phyloP scores from a whole-genome alignment of 345 rosid species.

The Rhizophora apiculata region DNA sequence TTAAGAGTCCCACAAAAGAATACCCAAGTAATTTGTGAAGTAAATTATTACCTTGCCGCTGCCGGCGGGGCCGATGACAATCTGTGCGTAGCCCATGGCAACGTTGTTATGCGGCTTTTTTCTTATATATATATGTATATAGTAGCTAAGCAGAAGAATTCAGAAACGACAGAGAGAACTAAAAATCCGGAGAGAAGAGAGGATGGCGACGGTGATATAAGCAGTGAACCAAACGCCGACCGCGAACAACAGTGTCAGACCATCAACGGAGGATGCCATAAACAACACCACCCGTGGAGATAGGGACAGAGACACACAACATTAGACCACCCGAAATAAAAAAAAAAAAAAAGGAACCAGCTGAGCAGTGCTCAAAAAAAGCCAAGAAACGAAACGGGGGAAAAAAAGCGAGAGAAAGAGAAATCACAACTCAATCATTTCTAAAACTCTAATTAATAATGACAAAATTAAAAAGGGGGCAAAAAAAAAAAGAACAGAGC shows the following conservation, averaged over 20 bases:
- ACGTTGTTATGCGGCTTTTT: neutral
- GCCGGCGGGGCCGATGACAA: slow-evolving; percentile 80
- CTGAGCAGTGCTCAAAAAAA: no score
- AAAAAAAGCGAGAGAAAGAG: no score
- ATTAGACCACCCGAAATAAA: neutral
- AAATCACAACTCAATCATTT: no score
- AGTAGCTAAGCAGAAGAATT: neutral
- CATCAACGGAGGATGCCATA: slow-evolving; percentile 54
- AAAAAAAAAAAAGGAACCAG: neutral
- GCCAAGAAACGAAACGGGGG: no score
- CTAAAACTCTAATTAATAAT: no score
- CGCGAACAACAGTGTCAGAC: slow-evolving; percentile 50
- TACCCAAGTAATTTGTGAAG: neutral
- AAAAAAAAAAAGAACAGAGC: no score
- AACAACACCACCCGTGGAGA: slow-evolving; percentile 5
- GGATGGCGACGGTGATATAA: slow-evolving; percentile 60
- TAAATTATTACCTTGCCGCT: slow-evolving; percentile 68
- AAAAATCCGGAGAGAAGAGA: slow-evolving; percentile 60
- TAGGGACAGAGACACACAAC: neutral
- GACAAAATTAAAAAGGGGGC: no score
- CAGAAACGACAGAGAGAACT: slow-evolving; percentile 41
- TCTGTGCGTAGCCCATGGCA: slow-evolving; percentile 80
- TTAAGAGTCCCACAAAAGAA: neutral
- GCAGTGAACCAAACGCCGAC: slow-evolving; percentile 84
- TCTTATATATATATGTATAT: neutral